Evolutionary conservation across 208 protist species (phyloP).

Genomic region (Kentomonas sorsogonicus): DNA sequence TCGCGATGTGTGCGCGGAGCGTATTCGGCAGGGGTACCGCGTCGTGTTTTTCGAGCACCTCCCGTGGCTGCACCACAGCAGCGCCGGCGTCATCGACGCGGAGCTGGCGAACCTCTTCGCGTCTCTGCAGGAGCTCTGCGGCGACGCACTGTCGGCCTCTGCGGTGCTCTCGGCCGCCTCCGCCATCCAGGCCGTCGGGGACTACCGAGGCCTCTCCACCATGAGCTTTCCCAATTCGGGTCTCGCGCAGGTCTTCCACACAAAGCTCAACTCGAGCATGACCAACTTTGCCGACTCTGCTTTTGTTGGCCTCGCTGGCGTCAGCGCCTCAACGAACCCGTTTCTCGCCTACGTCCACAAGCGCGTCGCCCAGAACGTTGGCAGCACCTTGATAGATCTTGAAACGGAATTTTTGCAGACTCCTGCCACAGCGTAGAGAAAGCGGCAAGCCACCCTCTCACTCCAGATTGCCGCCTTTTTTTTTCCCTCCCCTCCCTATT

Average conservation of each 20-base stretch:
- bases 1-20: not conserved
- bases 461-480: not conserved
- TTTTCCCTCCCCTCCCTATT: not conserved
- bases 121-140: slow-evolving; percentile 29
- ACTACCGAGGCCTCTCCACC: slow-evolving; percentile 28
- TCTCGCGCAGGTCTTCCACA: slow-evolving; percentile 58
- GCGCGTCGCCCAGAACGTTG: too few relatives aligned
- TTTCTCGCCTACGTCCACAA: too few relatives aligned
- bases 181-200: slow-evolving; percentile 37
- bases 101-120: slow-evolving; percentile 37
- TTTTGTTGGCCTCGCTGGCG: too few relatives aligned
- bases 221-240: slow-evolving; percentile 59
- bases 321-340: too few relatives aligned
- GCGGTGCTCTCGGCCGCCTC: slow-evolving; percentile 79
- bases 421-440: too few relatives aligned
- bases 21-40: slow-evolving; percentile 51
- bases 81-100: slow-evolving; percentile 25
- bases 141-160: slow-evolving; percentile 24
- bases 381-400: too few relatives aligned
- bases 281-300: too few relatives aligned
- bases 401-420: too few relatives aligned
- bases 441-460: too few relatives aligned
- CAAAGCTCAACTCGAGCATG: too few relatives aligned
- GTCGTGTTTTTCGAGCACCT: slow-evolving; percentile 80
- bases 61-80: slow-evolving; percentile 73